phyloP scores from a whole-genome alignment of 2,329 filamentous ascomycete species.

The Claviceps purpurea region DNA sequence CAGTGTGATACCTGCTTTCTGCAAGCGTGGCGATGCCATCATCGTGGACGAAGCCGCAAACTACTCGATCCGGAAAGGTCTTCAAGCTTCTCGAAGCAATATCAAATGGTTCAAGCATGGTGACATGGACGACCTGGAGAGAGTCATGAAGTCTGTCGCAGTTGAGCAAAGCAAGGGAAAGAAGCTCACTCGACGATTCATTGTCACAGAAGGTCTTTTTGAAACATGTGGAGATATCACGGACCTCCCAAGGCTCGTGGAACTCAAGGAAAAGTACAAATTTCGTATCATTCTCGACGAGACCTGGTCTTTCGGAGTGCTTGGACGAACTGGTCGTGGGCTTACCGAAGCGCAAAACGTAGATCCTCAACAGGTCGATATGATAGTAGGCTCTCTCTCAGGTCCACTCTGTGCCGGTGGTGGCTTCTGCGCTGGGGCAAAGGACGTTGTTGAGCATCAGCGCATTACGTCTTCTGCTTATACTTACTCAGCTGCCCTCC shows the following conservation, averaged over 20 bases:
- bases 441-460: conserved; percentile 91
- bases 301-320: conserved; percentile 91
- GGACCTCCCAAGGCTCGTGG: conserved; percentile 78
- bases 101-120: conserved; percentile 94
- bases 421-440: conserved; percentile 85
- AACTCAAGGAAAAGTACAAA: conserved; percentile 92
- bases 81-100: conserved; percentile 83
- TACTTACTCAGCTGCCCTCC: conserved; percentile 89
- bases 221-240: conserved; percentile 79
- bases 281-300: conserved; percentile 96
- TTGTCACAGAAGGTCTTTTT: conserved; percentile 90
- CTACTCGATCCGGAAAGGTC: conserved; percentile 83
- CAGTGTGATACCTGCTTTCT: conserved; percentile 94
- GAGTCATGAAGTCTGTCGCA: conserved; percentile 69
- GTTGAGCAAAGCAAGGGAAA: conserved; percentile 77
- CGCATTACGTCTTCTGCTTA: conserved; percentile 86
- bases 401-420: conserved; percentile 85
- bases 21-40: conserved; percentile 93
- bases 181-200: conserved; percentile 81
- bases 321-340: conserved; percentile 81
- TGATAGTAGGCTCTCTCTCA: conserved; percentile 88
- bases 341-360: conserved; percentile 95
- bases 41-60: conserved; percentile 90
- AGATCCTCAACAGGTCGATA: conserved; percentile 83
- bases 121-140: conserved; percentile 85